Percentiles rank a stretch among this genome's conserved stretches.
Evolutionary conservation across 495 filamentous ascomycete species (phyloP).

Genomic region (Xylaria telfairii): DNA sequence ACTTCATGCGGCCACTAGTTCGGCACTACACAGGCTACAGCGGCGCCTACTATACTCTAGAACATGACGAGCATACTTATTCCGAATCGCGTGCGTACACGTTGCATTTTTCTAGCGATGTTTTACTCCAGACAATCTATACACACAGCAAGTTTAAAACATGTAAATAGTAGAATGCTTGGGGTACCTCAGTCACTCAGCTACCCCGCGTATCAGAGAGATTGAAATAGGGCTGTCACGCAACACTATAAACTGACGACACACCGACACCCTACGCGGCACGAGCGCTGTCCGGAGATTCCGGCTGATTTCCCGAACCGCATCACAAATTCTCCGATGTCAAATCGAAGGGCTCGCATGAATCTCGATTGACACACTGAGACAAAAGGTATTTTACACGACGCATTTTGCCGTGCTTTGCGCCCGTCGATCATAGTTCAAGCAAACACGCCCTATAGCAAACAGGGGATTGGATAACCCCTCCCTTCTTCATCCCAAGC

Average conservation of each 20-base stretch:
- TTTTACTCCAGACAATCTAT: background rate
- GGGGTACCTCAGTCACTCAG: background rate
- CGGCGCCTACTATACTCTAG: background rate
- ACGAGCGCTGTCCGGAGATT: conserved; percentile 7
- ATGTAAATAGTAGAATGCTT: background rate
- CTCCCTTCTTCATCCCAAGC: background rate
- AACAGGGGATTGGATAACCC: background rate
- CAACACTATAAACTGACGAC: background rate
- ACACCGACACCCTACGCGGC: background rate
- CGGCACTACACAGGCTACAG: background rate
- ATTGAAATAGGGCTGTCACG: background rate
- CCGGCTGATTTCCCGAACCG: conserved; percentile 8
- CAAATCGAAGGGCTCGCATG: background rate
- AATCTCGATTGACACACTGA: background rate
- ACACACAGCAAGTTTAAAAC: background rate
- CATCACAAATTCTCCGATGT: background rate
- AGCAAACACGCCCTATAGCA: background rate
- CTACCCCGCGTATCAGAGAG: background rate
- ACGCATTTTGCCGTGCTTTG: conserved; percentile 7
- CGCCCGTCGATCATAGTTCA: conserved; percentile 5
- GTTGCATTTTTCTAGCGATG: background rate
- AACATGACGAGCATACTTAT: background rate
- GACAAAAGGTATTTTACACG: background rate
- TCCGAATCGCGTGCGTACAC: background rate
- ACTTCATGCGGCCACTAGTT: background rate